Base-by-base conservation (phyloP, 164 flowering plant species). In the Magnolia changhungtana region DNA sequence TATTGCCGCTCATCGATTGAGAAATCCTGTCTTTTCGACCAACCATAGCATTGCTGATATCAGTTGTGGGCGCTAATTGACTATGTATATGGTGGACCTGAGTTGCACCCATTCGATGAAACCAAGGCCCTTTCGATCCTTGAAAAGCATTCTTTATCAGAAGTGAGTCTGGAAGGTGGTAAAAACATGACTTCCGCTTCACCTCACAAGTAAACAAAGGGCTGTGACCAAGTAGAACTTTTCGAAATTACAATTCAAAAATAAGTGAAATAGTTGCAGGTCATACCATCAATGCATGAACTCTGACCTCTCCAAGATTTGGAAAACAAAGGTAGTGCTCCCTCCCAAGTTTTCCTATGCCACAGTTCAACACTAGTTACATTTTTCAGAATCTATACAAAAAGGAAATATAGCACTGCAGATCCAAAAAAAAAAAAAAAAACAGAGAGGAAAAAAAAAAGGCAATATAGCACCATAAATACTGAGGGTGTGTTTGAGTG, bases 291-390 rank as follows among this genome's bases (percentile, higher is more conserved):
- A 90, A 61, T 58, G 83, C 86, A 78, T 75, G 10, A 55, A 86
- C 81, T 67, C 23, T 76, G 77, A 91, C 86, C 70, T 81, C 81
- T 77, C 93, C 91, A 49, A 85, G 18, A 58, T 75, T 63, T 11
- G 90, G 90, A 80, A 89, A 89, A 78, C 89, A 88, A 69, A 73
- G 80, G 71, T 76, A 78, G 72, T 91, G 96, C 67, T 69, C 83
- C 78, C 55, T 77, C 82, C 80, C 86, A 49, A 90, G 78, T 70
- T 85, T 81, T 78, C 88, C 93, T 90, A 52, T 27, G 18, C 58
- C 75, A 74, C 65, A 67, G 2, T 51, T 73, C 21, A 4, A 13
- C 23, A 67, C 4, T 70, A 63, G 61, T 74, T 75, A 78, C n/a
- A 45, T 29, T 63, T 66, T 45, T 27, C 63, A 16, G 69, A 69